A percentile compares a stretch with the other conserved stretches of the same genome.
phyloP scores from a whole-genome alignment of 1,284 basidiomycete genomes.

The Sanghuangporus baumii region DNA sequence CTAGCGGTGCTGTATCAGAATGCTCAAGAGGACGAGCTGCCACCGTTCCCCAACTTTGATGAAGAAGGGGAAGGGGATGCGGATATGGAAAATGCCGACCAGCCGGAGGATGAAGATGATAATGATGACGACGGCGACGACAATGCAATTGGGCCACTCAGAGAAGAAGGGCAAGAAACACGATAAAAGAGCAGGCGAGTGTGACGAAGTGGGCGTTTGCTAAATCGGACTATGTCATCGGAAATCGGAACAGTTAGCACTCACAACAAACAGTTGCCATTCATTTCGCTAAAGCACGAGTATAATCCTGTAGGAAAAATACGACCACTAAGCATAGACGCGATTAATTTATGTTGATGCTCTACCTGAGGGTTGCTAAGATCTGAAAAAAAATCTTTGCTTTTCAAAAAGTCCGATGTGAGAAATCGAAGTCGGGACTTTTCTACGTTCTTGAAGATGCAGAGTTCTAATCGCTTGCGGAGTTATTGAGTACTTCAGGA shows the following conservation, averaged over 20 bases:
- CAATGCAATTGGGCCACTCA: background rate
- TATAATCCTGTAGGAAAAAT: too few species aligned
- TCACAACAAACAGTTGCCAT: too few species aligned
- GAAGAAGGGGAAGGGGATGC: background rate
- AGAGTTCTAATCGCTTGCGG: background rate
- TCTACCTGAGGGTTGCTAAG: too few species aligned
- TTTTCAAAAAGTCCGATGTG: background rate
- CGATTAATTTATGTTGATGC: too few species aligned
- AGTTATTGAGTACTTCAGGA: too few species aligned
- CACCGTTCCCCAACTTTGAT: background rate
- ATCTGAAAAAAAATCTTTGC: too few species aligned
- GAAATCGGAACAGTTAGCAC: too few species aligned
- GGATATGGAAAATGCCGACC: background rate
- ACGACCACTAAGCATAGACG: too few species aligned
- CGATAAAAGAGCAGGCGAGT: background rate
- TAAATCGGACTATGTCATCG: too few species aligned
- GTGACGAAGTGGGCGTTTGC: too few species aligned
- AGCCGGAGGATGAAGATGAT: background rate
- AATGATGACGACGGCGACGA: background rate
- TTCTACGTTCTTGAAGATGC: background rate
- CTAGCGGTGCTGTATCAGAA: slow-evolving; percentile 9
- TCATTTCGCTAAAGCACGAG: too few species aligned
- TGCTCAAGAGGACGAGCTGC: background rate
- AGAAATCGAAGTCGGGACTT: background rate
- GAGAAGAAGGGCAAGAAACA: background rate